Evolutionary conservation across 176 grass and related monocot species (phyloP).

Genomic region (Phoenix dactylifera): DNA sequence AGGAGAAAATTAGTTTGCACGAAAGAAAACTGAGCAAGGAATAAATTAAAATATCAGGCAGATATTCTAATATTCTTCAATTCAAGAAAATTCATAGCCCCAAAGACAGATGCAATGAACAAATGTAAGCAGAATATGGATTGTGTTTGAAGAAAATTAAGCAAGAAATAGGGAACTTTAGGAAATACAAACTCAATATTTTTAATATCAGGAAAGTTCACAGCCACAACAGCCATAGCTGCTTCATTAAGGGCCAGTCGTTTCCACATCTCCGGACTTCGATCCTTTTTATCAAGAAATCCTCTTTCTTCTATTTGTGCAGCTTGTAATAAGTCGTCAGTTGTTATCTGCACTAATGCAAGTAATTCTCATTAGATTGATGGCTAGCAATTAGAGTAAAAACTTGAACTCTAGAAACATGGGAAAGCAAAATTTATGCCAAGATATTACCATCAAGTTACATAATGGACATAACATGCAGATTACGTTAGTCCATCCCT

Average conservation of each 20-base stretch:
- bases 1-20: too few relatives aligned
- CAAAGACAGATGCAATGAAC: too few relatives aligned
- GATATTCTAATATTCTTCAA: too few relatives aligned
- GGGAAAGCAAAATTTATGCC: too few relatives aligned
- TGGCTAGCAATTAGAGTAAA: background rate
- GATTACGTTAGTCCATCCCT: too few relatives aligned
- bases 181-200: constrained; percentile 30
- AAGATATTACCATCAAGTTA: too few relatives aligned
- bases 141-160: background rate
- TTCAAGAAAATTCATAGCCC: too few relatives aligned
- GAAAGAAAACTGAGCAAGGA: too few relatives aligned
- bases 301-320: constrained; percentile 34
- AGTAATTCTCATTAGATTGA: background rate
- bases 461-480: too few relatives aligned
- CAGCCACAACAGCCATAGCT: constrained; percentile 29
- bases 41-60: too few relatives aligned
- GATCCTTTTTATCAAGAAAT: constrained; percentile 23
- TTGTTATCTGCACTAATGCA: constrained; percentile 18
- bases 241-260: constrained; percentile 25
- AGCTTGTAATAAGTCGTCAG: constrained; percentile 30
- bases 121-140: background rate
- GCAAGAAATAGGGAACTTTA: background rate
- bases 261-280: constrained; percentile 25
- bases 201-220: constrained; percentile 27
- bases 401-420: background rate